Conservation (phyloP, 73 alveolate genomes). For the Tetrahymena thermophila region DNA sequence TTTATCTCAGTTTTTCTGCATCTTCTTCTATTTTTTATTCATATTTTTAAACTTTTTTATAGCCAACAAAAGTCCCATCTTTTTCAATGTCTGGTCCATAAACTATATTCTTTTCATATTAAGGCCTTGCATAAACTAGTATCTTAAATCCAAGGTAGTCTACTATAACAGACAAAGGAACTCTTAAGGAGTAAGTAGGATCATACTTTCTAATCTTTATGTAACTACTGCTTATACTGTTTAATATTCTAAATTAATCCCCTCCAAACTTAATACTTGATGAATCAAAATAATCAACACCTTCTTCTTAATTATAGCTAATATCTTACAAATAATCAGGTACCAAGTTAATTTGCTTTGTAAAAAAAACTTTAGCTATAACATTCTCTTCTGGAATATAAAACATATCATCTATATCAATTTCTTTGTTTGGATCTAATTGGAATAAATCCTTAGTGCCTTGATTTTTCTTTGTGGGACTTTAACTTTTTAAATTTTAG, state of each 20-base stretch:
- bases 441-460: neutral
- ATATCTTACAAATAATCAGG: neutral
- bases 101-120: neutral
- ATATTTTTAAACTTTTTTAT: neutral
- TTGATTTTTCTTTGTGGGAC: neutral
- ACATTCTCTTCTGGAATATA: neutral
- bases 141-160: neutral
- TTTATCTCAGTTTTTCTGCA: neutral
- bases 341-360: neutral
- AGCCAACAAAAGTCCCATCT: neutral
- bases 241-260: neutral
- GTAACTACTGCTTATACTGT: neutral
- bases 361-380: neutral
- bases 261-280: neutral
- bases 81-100: neutral
- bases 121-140: neutral
- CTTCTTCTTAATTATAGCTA: neutral
- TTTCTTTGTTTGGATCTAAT: neutral
- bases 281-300: neutral
- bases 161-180: neutral
- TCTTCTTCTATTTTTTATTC: neutral
- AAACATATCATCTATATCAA: neutral
- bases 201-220: neutral
- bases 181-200: neutral
- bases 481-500: neutral